Conservation (phyloP, 495 filamentous ascomycete genomes). For the Penicillium coffeae region DNA sequence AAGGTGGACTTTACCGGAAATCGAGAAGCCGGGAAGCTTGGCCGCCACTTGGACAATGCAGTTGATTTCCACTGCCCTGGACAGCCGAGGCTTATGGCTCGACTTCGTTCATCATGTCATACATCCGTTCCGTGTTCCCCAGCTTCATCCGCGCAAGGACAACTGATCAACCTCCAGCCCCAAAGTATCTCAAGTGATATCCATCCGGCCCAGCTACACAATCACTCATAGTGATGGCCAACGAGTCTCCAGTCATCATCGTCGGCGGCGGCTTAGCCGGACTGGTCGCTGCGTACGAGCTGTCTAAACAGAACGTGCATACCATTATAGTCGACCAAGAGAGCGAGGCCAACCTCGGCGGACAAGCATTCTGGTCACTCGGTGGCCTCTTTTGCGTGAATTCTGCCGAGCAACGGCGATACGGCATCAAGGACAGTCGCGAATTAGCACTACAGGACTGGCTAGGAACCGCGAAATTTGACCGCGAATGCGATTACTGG, state of each 20-base stretch:
- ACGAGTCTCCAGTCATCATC: constrained; percentile 1
- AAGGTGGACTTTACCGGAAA: no score
- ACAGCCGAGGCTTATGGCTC: no score
- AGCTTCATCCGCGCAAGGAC: no score
- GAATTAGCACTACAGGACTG: constrained; percentile 4
- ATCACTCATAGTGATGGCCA: neutral
- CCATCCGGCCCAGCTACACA: neutral
- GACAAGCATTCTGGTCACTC: constrained; percentile 4
- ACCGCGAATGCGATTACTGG: constrained; percentile 5
- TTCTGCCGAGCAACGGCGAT: neutral
- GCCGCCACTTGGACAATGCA: no score
- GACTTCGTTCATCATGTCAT: no score
- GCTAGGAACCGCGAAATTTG: constrained; percentile 1
- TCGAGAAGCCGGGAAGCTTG: no score
- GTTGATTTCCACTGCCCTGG: no score
- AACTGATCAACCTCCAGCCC: no score
- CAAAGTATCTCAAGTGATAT: no score
- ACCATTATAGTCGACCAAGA: constrained; percentile 5
- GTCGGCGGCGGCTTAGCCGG: constrained; percentile 1
- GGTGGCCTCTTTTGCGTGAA: constrained; percentile 3
- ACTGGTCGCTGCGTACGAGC: constrained; percentile 5
- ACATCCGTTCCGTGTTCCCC: no score
- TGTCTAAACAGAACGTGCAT: constrained; percentile 2
- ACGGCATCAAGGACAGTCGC: constrained; percentile 1
- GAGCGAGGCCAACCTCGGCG: neutral